These are phyloP conservation scores for Gossypium schwendimanii DNA, from an alignment of 441 rosid species.

Conservation along the genomic window DNA sequence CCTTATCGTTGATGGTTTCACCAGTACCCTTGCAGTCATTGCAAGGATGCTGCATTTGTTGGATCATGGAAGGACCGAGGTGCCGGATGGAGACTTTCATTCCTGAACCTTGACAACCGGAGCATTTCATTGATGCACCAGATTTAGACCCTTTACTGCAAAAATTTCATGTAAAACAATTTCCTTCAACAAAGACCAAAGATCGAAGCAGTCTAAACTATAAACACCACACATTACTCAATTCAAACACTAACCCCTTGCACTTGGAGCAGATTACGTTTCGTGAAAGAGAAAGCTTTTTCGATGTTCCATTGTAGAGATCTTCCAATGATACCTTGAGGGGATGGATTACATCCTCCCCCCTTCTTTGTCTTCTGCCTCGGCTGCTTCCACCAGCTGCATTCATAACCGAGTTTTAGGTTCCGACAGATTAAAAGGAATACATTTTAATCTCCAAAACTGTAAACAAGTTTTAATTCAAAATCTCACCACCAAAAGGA, in stretches of 20 bases:
- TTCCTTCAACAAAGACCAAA: not conserved
- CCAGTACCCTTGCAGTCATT: slow-evolving; percentile 91
- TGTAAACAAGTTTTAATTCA: not conserved
- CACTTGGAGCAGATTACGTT: slow-evolving; percentile 75
- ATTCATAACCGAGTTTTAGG: not conserved
- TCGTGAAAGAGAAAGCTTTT: slow-evolving; percentile 72
- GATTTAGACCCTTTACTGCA: slow-evolving; percentile 25
- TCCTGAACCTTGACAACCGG: not conserved
- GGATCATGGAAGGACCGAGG: not conserved
- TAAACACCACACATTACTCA: not conserved
- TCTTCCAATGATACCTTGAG: slow-evolving; percentile 82
- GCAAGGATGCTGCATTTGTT: slow-evolving; percentile 95
- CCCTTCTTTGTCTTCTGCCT: slow-evolving; percentile 81
- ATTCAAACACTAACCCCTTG: slow-evolving; percentile 51
- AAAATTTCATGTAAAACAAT: not conserved
- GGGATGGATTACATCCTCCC: slow-evolving; percentile 82
- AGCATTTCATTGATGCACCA: not conserved
- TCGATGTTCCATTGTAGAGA: slow-evolving; percentile 66
- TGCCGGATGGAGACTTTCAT: slow-evolving; percentile 2
- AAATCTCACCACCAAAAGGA: slow-evolving; percentile 58
- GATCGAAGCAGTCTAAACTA: not conserved
- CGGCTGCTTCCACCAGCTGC: slow-evolving; percentile 70
- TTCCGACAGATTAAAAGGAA: not conserved
- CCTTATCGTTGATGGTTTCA: slow-evolving; percentile 77
- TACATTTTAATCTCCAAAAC: not conserved